Base-by-base conservation (phyloP, 805 yeast genomes). In the Candida corydali region DNA sequence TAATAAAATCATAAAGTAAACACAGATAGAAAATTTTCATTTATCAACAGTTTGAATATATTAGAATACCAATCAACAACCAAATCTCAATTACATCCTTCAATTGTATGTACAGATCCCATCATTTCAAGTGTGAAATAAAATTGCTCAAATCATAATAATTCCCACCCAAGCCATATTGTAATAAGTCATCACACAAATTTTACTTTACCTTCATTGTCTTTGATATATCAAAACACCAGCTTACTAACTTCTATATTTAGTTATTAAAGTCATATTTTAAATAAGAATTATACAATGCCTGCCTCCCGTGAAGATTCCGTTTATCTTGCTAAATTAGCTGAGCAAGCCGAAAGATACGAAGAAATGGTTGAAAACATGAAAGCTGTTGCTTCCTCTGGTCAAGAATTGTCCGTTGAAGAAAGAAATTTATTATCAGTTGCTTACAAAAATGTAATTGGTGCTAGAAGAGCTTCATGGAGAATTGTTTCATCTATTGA, bases 391-490 rank as follows among this genome's bases (percentile, higher is more conserved):
- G 98, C 97, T 53, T 83, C 95, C 29, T 79, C 95, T 29, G 96
- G 96, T 45, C 89, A 86, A 69, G 98, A 91, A 66, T 74, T 93
- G 52, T 83, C 94, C 35, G 96, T 93, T 50, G 98, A 93, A 73
- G 98, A 93, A 74, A 89, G 98, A 69, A 93, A 93, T 71, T 76
- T 91, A 52, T 78, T 91, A 55, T 87, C 96, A 23, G 98, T 93
- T 54, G 98, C 98, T 44, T 91, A 91, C 77, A 91, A 91, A 72
- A 91, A 91, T 61, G 98, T 91, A 40, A 91, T 91, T 67, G 98
- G 98, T 61, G 96, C 98, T 41, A 88, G 98, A 59, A 89, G 98
- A 73, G 98, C 98, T 41, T 87, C 96, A 31, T 93, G 98, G 98
- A 85, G 98, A 79, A 88, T 93, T 59, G 96, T 93, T 37, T 88